Evolutionary conservation across 2,329 filamentous ascomycete genomes (phyloP), one percentile per base, ranked within the genome.

Genomic region (Ophiocordyceps robertsii): DNA sequence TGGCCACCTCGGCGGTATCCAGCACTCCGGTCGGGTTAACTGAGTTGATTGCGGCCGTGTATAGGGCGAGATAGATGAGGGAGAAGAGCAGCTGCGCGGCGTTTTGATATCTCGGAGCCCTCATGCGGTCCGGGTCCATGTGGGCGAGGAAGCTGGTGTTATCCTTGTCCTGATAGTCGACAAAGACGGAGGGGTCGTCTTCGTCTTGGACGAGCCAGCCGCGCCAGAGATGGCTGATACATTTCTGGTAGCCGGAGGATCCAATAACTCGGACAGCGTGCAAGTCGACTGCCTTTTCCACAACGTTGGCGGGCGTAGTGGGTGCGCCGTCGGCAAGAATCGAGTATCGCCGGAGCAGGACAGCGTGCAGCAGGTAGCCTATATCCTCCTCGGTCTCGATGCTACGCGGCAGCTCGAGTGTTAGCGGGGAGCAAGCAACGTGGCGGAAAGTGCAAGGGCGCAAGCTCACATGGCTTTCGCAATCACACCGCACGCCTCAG

Each of bases 141-240:
- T 98, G 92, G 1, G 74, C 67, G 66, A 82, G 76, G 62, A 92
- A 93, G 37, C 70, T 73, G 1, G 78, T 80, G 57, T 89, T 84
- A 45, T 82, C 85, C 58, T 87, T 87, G 46, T 86, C 72, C 51
- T 81, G 77, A 68, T 93, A 98, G 56, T 89, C 82, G 42, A 95
- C 74, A 57, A 98, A 98, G 41, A 79, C 80, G n/a, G 81, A 79
- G 0, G 90, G 84, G 52, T 96, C 89, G 40, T 89, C 73, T 53
- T 95, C 88, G 51, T 95, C 87, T 59, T 98, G 92, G n/a, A 95
- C 80, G 9, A 96, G 70, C 92, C 92, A 98, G 19, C 92, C 92
- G 47, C 80, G 78, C 92, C 92, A 98, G 9, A 98, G 78, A 56
- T 93, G 87, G 47, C 73, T 77, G 54, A 96, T 87, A 57, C 90